Conservation (phyloP, 1,139 yeast species). For the Diutina mesorugosa region DNA sequence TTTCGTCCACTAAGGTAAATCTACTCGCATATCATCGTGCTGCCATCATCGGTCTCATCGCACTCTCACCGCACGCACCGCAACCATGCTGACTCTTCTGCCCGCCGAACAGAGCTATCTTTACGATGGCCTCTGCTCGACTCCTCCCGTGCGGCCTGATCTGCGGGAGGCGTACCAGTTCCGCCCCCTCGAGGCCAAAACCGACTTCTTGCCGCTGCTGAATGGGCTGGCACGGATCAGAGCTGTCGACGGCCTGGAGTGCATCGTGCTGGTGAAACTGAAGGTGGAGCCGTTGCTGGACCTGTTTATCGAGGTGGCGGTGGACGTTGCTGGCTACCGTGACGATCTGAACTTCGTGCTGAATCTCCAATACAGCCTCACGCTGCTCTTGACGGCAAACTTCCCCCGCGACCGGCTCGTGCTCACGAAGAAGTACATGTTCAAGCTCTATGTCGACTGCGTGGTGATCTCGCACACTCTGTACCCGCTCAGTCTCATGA, state of each 20-base stretch:
- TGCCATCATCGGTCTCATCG: constrained; percentile 10
- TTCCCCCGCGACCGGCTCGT: constrained; percentile 38
- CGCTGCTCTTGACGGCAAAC: constrained; percentile 31
- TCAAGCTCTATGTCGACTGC: constrained; percentile 66
- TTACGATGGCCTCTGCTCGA: constrained; percentile 52
- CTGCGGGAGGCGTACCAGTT: constrained; percentile 63
- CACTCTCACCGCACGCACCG: constrained; percentile 11
- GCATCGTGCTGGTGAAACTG: constrained; percentile 80
- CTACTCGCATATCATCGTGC: background rate
- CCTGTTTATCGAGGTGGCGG: constrained; percentile 55
- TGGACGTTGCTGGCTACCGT: constrained; percentile 61
- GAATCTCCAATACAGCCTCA: constrained; percentile 41
- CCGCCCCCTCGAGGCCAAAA: constrained; percentile 75
- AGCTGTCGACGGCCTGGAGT: constrained; percentile 82
- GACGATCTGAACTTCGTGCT: constrained; percentile 56
- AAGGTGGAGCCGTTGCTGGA: constrained; percentile 53
- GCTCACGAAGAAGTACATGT: constrained; percentile 64
- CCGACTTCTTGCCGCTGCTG: constrained; percentile 71
- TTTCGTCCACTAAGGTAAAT: too few species aligned
- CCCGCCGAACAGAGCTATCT: constrained; percentile 79
- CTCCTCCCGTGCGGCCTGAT: constrained; percentile 70
- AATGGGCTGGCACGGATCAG: constrained; percentile 87
- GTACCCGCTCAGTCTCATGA: constrained; percentile 67
- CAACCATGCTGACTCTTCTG: constrained; percentile 20
- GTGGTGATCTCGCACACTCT: constrained; percentile 53